Evolutionary conservation across 1,284 basidiomycete species (phyloP).

Genomic region (Malassezia japonica): DNA sequence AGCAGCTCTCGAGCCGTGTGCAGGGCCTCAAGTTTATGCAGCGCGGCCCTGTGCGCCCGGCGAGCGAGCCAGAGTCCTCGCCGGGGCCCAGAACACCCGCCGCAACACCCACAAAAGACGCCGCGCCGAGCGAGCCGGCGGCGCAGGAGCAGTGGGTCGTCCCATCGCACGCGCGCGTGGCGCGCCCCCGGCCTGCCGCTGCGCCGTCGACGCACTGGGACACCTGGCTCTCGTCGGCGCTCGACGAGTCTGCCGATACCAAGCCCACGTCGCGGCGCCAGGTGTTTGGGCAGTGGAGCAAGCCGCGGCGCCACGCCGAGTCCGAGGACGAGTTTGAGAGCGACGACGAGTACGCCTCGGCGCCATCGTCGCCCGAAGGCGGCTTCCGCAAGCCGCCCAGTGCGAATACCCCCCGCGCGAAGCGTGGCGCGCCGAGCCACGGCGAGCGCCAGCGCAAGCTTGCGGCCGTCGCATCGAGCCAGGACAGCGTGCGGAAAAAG

Average conservation of each 20-base stretch:
- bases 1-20: slow-evolving; percentile 15
- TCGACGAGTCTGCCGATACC: neutral
- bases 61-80: neutral
- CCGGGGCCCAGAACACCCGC: too few species aligned
- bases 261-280: neutral
- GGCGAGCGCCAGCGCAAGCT: neutral
- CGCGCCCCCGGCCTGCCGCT: neutral
- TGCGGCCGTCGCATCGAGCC: neutral
- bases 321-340: slow-evolving; percentile 1
- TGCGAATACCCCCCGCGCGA: too few species aligned
- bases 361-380: neutral
- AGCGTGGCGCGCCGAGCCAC: neutral
- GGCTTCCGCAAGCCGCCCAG: slow-evolving; percentile 14
- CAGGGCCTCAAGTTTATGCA: slow-evolving; percentile 21
- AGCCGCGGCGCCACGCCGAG: neutral
- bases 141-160: slow-evolving; percentile 16
- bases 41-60: slow-evolving; percentile 4
- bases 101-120: too few species aligned
- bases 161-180: neutral
- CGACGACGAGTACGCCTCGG: neutral
- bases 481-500: slow-evolving; percentile 9
- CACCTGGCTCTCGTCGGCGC: slow-evolving; percentile 3
- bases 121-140: neutral
- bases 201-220: slow-evolving; percentile 8
- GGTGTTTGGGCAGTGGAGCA: neutral